Evolutionary conservation across 495 filamentous ascomycete genomes (phyloP).

Genomic region (Hypomontagnella submonticulosa): DNA sequence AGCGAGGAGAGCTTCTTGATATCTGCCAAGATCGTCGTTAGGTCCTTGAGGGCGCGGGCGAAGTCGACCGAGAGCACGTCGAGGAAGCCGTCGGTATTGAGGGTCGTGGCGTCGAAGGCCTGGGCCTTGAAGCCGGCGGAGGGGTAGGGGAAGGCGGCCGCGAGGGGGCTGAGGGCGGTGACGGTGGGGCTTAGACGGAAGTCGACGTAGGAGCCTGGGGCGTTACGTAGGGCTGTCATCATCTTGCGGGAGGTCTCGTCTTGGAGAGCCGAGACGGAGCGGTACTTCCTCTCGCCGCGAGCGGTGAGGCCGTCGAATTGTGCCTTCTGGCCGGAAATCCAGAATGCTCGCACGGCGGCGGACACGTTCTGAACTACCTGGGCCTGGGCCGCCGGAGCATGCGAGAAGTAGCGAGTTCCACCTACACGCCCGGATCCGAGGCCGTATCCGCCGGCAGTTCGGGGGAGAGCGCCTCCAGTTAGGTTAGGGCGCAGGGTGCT

Average conservation of each 20-base stretch:
- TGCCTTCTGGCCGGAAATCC: slow-evolving; percentile 85
- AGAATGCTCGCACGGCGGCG: slow-evolving; percentile 87
- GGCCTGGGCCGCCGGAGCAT: slow-evolving; percentile 82
- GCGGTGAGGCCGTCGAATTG: slow-evolving; percentile 80
- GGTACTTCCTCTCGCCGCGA: slow-evolving; percentile 80
- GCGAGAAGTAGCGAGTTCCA: slow-evolving; percentile 87
- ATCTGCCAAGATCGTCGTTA: slow-evolving; percentile 82
- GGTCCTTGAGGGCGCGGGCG: slow-evolving; percentile 83
- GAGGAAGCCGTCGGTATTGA: slow-evolving; percentile 83
- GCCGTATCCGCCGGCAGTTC: slow-evolving; percentile 88
- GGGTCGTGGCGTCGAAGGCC: slow-evolving; percentile 57
- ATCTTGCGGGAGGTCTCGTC: slow-evolving; percentile 74
- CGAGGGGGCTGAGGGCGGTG: slow-evolving; percentile 78
- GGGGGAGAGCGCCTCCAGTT: slow-evolving; percentile 85
- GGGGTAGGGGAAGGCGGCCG: slow-evolving; percentile 53
- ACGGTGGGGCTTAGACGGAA: slow-evolving; percentile 88
- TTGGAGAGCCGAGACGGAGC: slow-evolving; percentile 73
- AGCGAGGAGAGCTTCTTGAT: slow-evolving; percentile 77
- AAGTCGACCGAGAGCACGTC: slow-evolving; percentile 90
- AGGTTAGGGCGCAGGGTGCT: slow-evolving; percentile 91
- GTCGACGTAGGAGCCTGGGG: slow-evolving; percentile 82
- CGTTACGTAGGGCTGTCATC: slow-evolving; percentile 60
- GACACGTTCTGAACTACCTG: slow-evolving; percentile 96
- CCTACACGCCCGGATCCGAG: slow-evolving; percentile 73
- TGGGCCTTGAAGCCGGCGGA: slow-evolving; percentile 48